A percentile compares a stretch with the other conserved stretches of the same genome.
Conservation (phyloP, 2,329 filamentous ascomycete species). For the Sclerotinia spermophila region DNA sequence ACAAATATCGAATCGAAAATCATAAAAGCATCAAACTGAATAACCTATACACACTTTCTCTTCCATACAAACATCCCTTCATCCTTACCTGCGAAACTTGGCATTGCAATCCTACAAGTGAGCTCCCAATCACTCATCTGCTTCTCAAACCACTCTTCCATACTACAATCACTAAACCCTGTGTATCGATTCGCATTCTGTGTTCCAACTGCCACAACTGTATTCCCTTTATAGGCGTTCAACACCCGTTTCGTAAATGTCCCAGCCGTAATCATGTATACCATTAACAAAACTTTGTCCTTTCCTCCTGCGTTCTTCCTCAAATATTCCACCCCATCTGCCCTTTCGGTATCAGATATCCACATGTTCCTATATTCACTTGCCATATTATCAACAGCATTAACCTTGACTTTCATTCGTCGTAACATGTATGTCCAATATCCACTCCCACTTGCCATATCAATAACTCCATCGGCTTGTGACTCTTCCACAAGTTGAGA, state of each 20-base stretch:
- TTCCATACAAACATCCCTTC: slow-evolving; percentile 65
- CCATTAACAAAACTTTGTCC: slow-evolving; percentile 61
- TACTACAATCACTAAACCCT: slow-evolving; percentile 58
- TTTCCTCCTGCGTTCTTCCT: slow-evolving; percentile 46
- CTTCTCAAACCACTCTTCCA: slow-evolving; percentile 62
- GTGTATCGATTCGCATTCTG: slow-evolving; percentile 75
- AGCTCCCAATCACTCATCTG: slow-evolving; percentile 57
- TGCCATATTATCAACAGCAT: slow-evolving; percentile 64
- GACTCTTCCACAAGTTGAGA: slow-evolving; percentile 45
- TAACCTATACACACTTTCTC: slow-evolving; percentile 14
- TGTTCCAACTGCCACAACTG: slow-evolving; percentile 68
- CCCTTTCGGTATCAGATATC: slow-evolving; percentile 62
- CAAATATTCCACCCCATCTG: slow-evolving; percentile 59
- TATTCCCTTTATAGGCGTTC: slow-evolving; percentile 58
- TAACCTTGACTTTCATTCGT: slow-evolving; percentile 50
- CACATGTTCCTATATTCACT: slow-evolving; percentile 66
- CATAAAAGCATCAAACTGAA: too few species aligned
- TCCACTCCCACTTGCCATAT: slow-evolving; percentile 68
- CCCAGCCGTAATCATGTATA: slow-evolving; percentile 66
- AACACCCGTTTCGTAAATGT: slow-evolving; percentile 63
- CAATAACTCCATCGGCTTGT: slow-evolving; percentile 50
- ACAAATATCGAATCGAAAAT: too few species aligned
- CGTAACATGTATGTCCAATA: slow-evolving; percentile 75
- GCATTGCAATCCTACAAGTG: slow-evolving; percentile 62
- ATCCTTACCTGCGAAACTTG: slow-evolving; percentile 74